Conservation (phyloP, 2,329 filamentous ascomycete species). For the Phaeoacremonium minimum region DNA sequence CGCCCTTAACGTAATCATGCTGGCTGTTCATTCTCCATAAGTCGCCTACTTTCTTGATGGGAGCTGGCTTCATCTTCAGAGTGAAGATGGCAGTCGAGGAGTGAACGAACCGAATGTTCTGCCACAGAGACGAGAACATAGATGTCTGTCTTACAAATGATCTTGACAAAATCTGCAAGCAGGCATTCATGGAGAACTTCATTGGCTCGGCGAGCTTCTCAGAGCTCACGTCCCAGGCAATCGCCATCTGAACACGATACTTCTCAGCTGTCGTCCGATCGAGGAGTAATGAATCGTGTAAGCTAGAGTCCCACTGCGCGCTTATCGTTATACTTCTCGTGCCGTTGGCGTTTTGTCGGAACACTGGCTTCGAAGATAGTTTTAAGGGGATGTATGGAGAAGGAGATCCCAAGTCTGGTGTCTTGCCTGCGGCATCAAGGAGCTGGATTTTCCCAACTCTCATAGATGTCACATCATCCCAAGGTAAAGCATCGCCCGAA, state of each 20-base stretch:
- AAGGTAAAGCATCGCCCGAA: constrained; percentile 81
- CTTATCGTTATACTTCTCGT: constrained; percentile 80
- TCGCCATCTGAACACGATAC: constrained; percentile 81
- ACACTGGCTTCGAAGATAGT: constrained; percentile 70
- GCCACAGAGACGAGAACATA: constrained; percentile 84
- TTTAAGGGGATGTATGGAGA: constrained; percentile 74
- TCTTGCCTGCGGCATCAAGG: constrained; percentile 79
- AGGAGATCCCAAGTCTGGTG: constrained; percentile 69
- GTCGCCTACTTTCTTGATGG: constrained; percentile 87
- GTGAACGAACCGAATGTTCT: constrained; percentile 78
- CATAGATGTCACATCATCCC: constrained; percentile 76
- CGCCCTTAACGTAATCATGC: constrained; percentile 93
- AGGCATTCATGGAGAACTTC: constrained; percentile 76
- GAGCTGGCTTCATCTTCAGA: constrained; percentile 77
- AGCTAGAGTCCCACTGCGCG: constrained; percentile 95
- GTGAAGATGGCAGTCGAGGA: constrained; percentile 85
- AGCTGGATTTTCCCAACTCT: constrained; percentile 78
- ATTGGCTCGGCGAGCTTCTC: constrained; percentile 83
- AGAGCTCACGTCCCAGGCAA: constrained; percentile 83
- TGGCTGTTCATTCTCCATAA: constrained; percentile 95
- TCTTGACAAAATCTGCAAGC: constrained; percentile 78
- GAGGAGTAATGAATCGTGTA: constrained; percentile 88
- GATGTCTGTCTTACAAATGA: constrained; percentile 82
- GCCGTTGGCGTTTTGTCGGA: constrained; percentile 84
- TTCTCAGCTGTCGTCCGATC: constrained; percentile 91